Conservation (phyloP, 2,329 filamentous ascomycete genomes). For the Phialophora chinensis region DNA sequence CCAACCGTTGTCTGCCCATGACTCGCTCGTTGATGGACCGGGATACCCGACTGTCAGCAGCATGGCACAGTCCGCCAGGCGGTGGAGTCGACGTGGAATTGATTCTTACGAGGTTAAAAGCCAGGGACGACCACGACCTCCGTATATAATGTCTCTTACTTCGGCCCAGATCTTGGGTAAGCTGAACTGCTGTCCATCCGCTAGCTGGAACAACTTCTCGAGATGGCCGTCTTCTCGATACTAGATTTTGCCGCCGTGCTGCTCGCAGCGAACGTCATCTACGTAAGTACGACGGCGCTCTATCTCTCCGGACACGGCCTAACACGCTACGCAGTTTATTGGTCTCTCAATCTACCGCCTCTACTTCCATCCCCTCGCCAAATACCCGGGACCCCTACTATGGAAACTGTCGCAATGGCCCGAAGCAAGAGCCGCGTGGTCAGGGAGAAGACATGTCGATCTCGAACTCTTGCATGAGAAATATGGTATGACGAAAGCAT, state of each 20-base stretch:
- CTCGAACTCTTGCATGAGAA: slow-evolving; percentile 41
- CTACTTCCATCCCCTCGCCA: slow-evolving; percentile 63
- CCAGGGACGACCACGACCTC: not conserved
- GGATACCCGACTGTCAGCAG: not conserved
- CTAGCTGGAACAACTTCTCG: not conserved
- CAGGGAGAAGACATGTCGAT: slow-evolving; percentile 42
- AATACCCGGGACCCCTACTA: slow-evolving; percentile 68
- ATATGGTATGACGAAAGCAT: slow-evolving; percentile 40
- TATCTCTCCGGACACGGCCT: not conserved
- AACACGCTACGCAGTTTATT: slow-evolving; percentile 13
- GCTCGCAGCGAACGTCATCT: slow-evolving; percentile 18
- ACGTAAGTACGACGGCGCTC: slow-evolving; percentile 18
- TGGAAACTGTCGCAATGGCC: slow-evolving; percentile 57
- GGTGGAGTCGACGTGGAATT: not conserved
- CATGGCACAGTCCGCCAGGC: not conserved
- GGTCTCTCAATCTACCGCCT: slow-evolving; percentile 33
- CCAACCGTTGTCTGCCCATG: not conserved
- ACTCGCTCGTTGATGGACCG: not conserved
- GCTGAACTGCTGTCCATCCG: not conserved
- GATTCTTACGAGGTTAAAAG: not conserved
- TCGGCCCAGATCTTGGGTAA: not conserved
- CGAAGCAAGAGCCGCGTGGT: slow-evolving; percentile 47
- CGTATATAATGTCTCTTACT: not conserved
- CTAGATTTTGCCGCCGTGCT: slow-evolving; percentile 10
- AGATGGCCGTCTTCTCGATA: slow-evolving; percentile 24